phyloP scores from a whole-genome alignment of 1,284 basidiomycete species.

The Cutaneotrichosporon dermatis region DNA sequence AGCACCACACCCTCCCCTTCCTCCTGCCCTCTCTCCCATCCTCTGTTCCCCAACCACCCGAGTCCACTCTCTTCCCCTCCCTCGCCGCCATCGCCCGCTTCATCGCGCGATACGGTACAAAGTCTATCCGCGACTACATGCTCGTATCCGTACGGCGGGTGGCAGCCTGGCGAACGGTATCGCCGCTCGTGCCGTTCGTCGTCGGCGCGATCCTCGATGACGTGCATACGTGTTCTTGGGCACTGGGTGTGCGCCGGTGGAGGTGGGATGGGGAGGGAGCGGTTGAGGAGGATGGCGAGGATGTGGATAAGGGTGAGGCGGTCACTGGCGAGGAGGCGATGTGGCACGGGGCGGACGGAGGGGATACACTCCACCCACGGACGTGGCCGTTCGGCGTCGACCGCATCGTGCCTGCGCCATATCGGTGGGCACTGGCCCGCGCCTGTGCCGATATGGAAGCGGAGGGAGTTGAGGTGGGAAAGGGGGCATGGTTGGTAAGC shows the following conservation, averaged over 20 bases:
- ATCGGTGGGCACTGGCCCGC: not conserved
- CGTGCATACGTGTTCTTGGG: not conserved
- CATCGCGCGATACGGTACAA: too few relatives aligned
- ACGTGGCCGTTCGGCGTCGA: not conserved
- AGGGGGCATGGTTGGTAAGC: not conserved
- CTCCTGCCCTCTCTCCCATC: too few relatives aligned
- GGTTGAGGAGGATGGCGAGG: too few relatives aligned
- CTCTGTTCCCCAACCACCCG: too few relatives aligned
- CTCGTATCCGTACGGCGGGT: not conserved
- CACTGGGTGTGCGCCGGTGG: not conserved
- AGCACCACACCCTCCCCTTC: too few relatives aligned
- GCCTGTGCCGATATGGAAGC: not conserved
- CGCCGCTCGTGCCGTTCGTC: not conserved
- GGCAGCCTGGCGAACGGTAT: not conserved
- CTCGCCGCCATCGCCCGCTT: too few relatives aligned
- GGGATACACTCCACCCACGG: not conserved
- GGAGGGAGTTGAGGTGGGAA: not conserved
- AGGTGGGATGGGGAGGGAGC: not conserved
- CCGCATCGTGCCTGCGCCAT: not conserved
- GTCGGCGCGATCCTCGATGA: not conserved
- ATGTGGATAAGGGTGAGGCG: too few relatives aligned
- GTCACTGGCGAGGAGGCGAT: not conserved
- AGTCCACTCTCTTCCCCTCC: too few relatives aligned
- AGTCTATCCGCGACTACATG: too few relatives aligned
- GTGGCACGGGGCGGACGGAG: not conserved